Evolutionary conservation across 192 early-diverging fungal genomes (phyloP).

Genomic region (Jimgerdemannia lactiflua): DNA sequence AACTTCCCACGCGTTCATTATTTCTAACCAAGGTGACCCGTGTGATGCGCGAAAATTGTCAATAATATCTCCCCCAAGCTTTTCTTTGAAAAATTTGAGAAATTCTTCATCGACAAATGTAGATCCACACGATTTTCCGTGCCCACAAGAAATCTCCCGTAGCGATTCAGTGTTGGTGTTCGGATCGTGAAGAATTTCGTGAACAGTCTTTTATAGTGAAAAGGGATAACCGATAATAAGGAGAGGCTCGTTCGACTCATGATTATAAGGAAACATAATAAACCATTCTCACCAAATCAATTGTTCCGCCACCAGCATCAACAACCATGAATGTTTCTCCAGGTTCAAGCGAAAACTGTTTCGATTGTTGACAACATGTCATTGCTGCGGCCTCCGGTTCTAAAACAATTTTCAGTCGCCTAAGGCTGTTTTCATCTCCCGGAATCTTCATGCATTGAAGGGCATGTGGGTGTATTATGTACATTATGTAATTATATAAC

Average conservation of each 20-base stretch:
- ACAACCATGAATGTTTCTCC: constrained; percentile 42
- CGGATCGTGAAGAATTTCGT: neutral
- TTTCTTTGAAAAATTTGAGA: neutral
- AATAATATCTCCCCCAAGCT: neutral
- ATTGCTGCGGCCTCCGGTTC: neutral
- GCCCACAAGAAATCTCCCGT: constrained; percentile 40
- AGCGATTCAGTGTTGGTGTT: constrained; percentile 23
- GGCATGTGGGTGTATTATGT: neutral
- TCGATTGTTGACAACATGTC: neutral
- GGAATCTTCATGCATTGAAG: neutral
- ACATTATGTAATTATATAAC: too few relatives aligned
- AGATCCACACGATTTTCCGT: constrained; percentile 41
- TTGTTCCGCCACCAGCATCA: constrained; percentile 46
- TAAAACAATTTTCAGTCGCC: neutral
- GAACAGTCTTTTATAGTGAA: neutral
- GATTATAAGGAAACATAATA: neutral
- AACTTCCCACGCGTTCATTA: neutral
- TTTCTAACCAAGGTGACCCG: neutral
- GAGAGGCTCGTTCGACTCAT: neutral
- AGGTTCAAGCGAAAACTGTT: constrained; percentile 16
- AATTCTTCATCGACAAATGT: constrained; percentile 34
- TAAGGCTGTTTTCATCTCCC: neutral
- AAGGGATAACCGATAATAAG: neutral
- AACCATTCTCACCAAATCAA: constrained; percentile 26
- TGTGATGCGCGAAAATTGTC: neutral